These are phyloP conservation scores for Neopestalotiopsis sp. DNA, from an alignment of 2,329 filamentous ascomycete genomes.

Conservation along the genomic window DNA sequence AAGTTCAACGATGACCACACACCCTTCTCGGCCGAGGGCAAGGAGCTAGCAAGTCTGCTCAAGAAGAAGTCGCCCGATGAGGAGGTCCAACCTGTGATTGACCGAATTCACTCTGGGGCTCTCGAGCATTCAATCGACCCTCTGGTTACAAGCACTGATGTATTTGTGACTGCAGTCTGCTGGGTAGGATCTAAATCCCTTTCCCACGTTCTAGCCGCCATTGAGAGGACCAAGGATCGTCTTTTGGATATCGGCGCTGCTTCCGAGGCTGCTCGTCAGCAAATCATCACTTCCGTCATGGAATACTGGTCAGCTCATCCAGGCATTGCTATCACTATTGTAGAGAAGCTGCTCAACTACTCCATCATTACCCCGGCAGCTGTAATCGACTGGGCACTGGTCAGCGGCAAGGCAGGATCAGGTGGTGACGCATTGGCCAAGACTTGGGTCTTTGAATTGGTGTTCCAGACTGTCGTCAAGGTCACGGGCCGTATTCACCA, in stretches of 20 bases:
- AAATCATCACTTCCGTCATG: constrained; percentile 91
- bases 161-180: constrained; percentile 91
- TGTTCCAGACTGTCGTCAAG: constrained; percentile 86
- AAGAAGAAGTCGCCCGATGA: constrained; percentile 85
- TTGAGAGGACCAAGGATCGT: constrained; percentile 91
- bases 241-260: constrained; percentile 78
- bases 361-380: constrained; percentile 86
- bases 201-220: constrained; percentile 92
- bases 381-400: constrained; percentile 89
- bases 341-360: constrained; percentile 98
- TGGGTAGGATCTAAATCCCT: constrained; percentile 94
- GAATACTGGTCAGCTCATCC: constrained; percentile 93
- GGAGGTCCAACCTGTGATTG: constrained; percentile 82
- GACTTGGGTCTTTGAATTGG: constrained; percentile 85
- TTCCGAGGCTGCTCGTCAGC: constrained; percentile 77
- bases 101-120: constrained; percentile 81
- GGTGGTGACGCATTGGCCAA: constrained; percentile 73
- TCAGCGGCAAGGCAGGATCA: constrained; percentile 54
- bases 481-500: constrained; percentile 86
- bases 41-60: constrained; percentile 78
- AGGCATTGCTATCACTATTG: constrained; percentile 87
- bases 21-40: constrained; percentile 84
- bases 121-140: constrained; percentile 75
- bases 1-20: constrained; percentile 80
- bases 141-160: constrained; percentile 85